Percentiles rank a stretch among this genome's conserved stretches.
phyloP scores from a whole-genome alignment of 768 basidiomycete genomes.

The Leucocoprinus sp. region DNA sequence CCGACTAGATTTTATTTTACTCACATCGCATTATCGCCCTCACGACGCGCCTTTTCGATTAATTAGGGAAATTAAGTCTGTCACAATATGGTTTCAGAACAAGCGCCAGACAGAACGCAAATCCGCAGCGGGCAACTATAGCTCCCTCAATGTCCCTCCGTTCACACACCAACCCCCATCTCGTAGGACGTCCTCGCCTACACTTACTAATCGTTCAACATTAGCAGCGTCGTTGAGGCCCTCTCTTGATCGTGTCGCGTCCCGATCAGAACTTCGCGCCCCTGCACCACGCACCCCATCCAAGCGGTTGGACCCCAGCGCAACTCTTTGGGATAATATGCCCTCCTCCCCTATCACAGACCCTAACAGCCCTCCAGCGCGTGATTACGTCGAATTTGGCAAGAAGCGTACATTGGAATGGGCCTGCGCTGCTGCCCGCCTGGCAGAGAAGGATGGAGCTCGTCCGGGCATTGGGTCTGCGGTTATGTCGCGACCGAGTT shows the following conservation, averaged over 20 bases:
- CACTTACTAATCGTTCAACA: slow-evolving; percentile 21
- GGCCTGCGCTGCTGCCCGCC: slow-evolving; percentile 59
- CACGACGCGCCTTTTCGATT: slow-evolving; percentile 9
- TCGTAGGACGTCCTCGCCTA: slow-evolving; percentile 23
- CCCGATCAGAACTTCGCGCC: slow-evolving; percentile 41
- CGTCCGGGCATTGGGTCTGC: slow-evolving; percentile 3
- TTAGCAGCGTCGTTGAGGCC: slow-evolving; percentile 25
- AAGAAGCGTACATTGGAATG: slow-evolving; percentile 57
- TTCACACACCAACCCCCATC: slow-evolving; percentile 13
- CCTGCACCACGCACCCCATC: slow-evolving; percentile 34
- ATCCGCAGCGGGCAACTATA: slow-evolving; percentile 34
- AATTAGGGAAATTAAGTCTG: slow-evolving; percentile 55
- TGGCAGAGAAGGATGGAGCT: slow-evolving; percentile 35
- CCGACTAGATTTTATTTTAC: slow-evolving; percentile 1
- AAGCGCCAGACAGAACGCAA: slow-evolving; percentile 66
- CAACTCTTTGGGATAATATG: slow-evolving; percentile 46
- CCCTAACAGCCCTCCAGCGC: slow-evolving; percentile 42
- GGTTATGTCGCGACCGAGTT: slow-evolving; percentile 9
- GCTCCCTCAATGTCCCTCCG: slow-evolving; percentile 17
- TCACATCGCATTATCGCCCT: slow-evolving; percentile 1
- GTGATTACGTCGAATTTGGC: slow-evolving; percentile 40
- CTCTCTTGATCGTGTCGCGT: slow-evolving; percentile 53
- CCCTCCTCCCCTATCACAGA: slow-evolving; percentile 54
- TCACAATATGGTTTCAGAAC: slow-evolving; percentile 83
- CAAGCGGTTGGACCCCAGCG: slow-evolving; percentile 26